Evolutionary conservation across 352 stramenopile genomes (phyloP).

Genomic region (Achlya hypogyna): DNA sequence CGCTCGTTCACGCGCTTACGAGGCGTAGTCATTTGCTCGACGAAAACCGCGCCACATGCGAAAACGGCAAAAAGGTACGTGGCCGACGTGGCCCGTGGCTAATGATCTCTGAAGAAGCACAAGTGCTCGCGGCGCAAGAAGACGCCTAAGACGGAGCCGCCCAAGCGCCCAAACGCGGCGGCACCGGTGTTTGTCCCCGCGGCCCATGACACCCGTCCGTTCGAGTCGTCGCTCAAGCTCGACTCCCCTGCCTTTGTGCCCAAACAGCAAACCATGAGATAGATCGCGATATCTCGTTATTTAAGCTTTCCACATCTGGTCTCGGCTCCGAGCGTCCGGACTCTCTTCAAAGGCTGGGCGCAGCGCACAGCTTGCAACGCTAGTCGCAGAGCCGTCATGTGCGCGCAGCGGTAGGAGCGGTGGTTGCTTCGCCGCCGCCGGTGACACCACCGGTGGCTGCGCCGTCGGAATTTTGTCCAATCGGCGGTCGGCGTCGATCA

Average conservation of each 20-base stretch:
- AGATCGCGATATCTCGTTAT: too few species aligned
- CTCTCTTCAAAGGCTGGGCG: too few species aligned
- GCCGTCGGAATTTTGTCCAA: background rate
- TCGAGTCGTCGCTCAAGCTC: slow-evolving; percentile 9
- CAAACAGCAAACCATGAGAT: background rate
- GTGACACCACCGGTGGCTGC: too few species aligned
- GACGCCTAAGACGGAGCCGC: background rate
- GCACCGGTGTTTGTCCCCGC: background rate
- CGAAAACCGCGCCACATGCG: background rate
- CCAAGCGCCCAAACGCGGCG: background rate
- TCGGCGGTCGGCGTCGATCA: background rate
- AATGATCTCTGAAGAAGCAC: too few species aligned
- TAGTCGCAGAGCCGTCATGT: too few species aligned
- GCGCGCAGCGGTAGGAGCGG: too few species aligned
- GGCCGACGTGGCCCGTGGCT: too few species aligned
- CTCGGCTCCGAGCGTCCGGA: too few species aligned
- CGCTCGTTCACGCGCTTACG: background rate
- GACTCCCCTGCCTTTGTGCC: slow-evolving; percentile 1
- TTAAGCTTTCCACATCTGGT: too few species aligned
- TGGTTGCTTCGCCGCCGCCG: too few species aligned
- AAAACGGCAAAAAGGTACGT: background rate
- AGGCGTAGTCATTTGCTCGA: background rate
- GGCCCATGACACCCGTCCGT: too few species aligned
- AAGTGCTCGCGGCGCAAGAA: background rate
- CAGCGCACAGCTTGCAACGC: too few species aligned